Base-by-base conservation (phyloP, 2,329 filamentous ascomycete genomes). In the Ploettnerulaceae sp. region DNA sequence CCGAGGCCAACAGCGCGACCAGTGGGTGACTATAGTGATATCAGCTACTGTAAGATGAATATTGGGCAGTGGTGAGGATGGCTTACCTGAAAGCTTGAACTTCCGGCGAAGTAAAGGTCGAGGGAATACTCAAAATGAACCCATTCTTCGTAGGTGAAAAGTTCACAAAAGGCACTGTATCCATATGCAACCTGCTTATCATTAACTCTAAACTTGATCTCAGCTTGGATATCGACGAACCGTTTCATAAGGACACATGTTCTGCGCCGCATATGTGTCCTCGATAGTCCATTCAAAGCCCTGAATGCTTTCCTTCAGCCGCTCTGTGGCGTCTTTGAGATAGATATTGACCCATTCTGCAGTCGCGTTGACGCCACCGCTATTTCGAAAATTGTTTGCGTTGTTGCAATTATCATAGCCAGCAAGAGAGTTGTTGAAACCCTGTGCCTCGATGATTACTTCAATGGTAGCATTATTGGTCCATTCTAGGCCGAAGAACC, bases 101-200 rank as follows among this genome's bases (percentile, higher is more conserved):
- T 72, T 6, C 78, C 81, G 8, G 77, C 71, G 57, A 86, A 89
- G 24, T 62, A 66, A 26, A 89, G 70, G 54, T 89, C 86, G 46
- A 84, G 71, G 3, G 76, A 76, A 65, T 90, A 90, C 47, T 82
- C 81, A 59, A 84, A 89, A 29, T 74, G 77, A 39, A 77, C 67
- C 84, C 84, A 90, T 61, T 90, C 86, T 15, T 82, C 71, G 55
- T 82, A 86, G 0, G 79, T 88, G 62, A 89, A 90, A 3, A 90
- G 72, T 18, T 79, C 70, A 61, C 86, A 90, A 69, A 86, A 90
- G 7, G 72, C 73, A 55, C 82, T 86, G 68, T 81, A 89, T 17
- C 86, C 86, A 49, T 84, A 81, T 1, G 82, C 80, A n/a, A 87
- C 76, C 66, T 69, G 17, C 3, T 14, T 21, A 18, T 31, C n/a